Evolutionary conservation across 306 rosid genomes (phyloP).

Genomic region (Vigna radiata): DNA sequence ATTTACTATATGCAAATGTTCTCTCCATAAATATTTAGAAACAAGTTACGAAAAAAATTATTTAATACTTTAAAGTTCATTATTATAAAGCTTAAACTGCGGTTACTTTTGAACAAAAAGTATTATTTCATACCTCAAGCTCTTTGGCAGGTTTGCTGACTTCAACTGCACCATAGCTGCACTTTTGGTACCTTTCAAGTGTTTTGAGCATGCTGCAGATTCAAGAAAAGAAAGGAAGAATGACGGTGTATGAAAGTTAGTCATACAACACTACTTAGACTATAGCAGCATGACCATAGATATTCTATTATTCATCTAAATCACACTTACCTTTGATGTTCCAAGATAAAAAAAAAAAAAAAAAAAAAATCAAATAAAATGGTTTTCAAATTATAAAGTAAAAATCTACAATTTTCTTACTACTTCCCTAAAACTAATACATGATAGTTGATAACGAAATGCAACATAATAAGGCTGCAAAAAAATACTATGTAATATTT

Average conservation of each 20-base stretch:
- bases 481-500: neutral
- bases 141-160: conserved; percentile 83
- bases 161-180: conserved; percentile 96
- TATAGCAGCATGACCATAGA: neutral
- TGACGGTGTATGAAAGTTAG: conserved; percentile 46
- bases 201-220: conserved; percentile 54
- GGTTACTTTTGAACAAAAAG: no score
- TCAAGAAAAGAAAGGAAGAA: conserved; percentile 18
- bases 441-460: neutral
- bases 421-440: neutral
- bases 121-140: conserved; percentile 68
- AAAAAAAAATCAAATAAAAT: neutral
- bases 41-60: no score
- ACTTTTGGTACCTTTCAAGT: conserved; percentile 79
- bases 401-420: neutral
- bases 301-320: neutral
- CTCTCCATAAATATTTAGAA: no score
- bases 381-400: conserved; percentile 7
- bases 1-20: no score
- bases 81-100: no score
- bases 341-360: neutral
- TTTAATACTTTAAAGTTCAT: no score
- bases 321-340: neutral
- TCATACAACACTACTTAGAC: neutral
- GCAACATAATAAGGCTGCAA: neutral